Conservation (phyloP, 2,329 filamentous ascomycete genomes). For the Cladosporium sp. region DNA sequence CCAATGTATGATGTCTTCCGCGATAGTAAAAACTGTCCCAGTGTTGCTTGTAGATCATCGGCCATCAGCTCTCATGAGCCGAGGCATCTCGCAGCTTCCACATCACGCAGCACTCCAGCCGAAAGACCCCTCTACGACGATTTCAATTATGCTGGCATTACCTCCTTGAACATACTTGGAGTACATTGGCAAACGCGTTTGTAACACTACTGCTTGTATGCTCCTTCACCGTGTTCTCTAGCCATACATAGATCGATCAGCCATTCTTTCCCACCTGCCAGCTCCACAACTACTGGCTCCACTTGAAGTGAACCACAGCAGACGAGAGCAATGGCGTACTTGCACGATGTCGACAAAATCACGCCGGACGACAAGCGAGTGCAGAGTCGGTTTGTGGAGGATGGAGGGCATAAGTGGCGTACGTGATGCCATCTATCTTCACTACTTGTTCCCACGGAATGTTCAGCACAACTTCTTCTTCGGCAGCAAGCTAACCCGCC, state of each 20-base stretch:
- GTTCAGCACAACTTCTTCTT: background rate
- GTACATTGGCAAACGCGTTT: too few relatives aligned
- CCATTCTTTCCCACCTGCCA: too few relatives aligned
- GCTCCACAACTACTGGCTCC: too few relatives aligned
- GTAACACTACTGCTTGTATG: too few relatives aligned
- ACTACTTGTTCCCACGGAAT: background rate
- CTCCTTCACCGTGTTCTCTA: too few relatives aligned
- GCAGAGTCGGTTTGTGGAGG: conserved; percentile 51
- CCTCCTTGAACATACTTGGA: too few relatives aligned
- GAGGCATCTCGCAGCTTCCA: background rate
- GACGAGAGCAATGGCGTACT: background rate
- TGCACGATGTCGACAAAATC: conserved; percentile 20
- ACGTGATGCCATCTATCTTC: conserved; percentile 18
- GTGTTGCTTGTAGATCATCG: too few relatives aligned
- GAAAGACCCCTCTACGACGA: background rate
- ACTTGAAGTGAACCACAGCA: too few relatives aligned
- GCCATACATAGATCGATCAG: too few relatives aligned
- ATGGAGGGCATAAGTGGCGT: conserved; percentile 69
- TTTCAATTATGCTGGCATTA: background rate
- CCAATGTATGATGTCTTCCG: too few relatives aligned
- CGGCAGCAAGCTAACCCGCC: background rate
- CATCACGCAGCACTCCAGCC: background rate
- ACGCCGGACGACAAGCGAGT: conserved; percentile 20
- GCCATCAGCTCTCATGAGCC: background rate
- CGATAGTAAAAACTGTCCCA: too few relatives aligned